A percentile compares a stretch with the other conserved stretches of the same genome.
phyloP scores from a whole-genome alignment of 306 rosid species.

The Fragaria iinumae region DNA sequence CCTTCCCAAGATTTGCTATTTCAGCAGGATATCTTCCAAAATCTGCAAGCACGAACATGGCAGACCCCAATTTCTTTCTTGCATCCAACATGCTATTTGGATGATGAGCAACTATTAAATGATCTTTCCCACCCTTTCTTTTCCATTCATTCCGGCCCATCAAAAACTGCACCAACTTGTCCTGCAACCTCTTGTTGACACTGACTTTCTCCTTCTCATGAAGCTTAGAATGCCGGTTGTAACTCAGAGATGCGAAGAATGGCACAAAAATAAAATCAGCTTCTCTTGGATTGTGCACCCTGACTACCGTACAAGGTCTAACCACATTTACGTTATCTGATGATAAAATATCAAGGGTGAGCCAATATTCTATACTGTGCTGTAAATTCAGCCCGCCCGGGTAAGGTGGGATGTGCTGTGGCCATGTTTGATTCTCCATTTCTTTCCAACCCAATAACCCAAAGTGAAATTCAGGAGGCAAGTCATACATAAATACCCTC shows the following conservation, averaged over 20 bases:
- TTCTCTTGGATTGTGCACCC: constrained; percentile 74
- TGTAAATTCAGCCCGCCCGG: constrained; percentile 95
- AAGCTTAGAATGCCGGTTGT: constrained; percentile 78
- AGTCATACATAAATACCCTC: constrained; percentile 88
- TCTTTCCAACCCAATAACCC: constrained; percentile 91
- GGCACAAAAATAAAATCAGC: constrained; percentile 91
- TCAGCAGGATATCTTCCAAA: constrained; percentile 87
- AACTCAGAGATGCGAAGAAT: constrained; percentile 85
- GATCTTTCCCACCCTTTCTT: constrained; percentile 71
- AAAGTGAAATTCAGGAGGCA: constrained; percentile 89
- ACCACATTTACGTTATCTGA: constrained; percentile 36
- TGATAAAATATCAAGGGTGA: constrained; percentile 85
- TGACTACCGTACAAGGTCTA: constrained; percentile 56
- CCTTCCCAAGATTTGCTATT: constrained; percentile 79
- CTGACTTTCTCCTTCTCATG: constrained; percentile 58
- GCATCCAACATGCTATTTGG: constrained; percentile 89
- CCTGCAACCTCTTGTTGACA: constrained; percentile 64
- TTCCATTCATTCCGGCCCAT: constrained; percentile 60
- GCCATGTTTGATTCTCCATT: constrained; percentile 72
- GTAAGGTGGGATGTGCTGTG: constrained; percentile 55
- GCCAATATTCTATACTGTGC: constrained; percentile 92
- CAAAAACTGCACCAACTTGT: constrained; percentile 63
- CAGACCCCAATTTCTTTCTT: constrained; percentile 70
- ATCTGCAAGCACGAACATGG: constrained; percentile 92
- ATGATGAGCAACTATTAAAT: constrained; percentile 83